Percentiles rank a stretch among this genome's conserved stretches.
phyloP scores from a whole-genome alignment of 1,139 yeast species.

The Zygosaccharomyces sapae region DNA sequence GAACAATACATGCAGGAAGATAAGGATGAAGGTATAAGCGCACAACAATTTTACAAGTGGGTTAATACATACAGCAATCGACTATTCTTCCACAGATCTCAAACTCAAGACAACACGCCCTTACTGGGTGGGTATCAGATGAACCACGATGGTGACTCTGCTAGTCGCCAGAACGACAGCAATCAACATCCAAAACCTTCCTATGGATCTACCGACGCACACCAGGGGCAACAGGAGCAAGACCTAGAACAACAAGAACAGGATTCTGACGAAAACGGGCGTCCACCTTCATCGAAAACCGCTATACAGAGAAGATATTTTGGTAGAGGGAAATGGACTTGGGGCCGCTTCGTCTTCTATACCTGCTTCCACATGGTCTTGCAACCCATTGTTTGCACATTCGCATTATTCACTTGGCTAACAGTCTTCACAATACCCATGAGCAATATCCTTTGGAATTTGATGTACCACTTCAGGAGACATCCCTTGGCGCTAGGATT shows the following conservation, averaged over 20 bases:
- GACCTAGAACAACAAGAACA: constrained; percentile 3
- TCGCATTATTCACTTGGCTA: constrained; percentile 71
- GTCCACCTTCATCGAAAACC: constrained; percentile 21
- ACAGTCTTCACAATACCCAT: constrained; percentile 88
- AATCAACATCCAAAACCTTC: constrained; percentile 21
- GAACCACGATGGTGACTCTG: background rate
- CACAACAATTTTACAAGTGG: constrained; percentile 87
- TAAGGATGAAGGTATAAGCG: constrained; percentile 79
- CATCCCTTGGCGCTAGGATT: constrained; percentile 74
- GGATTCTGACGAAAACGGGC: background rate
- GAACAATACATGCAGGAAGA: constrained; percentile 83
- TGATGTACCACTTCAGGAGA: constrained; percentile 75
- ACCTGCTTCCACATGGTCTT: constrained; percentile 64
- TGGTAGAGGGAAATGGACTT: constrained; percentile 91
- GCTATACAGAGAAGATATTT: constrained; percentile 60
- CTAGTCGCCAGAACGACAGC: constrained; percentile 3
- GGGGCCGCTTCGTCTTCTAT: constrained; percentile 77
- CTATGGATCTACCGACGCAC: constrained; percentile 28
- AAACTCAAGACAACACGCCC: constrained; percentile 14
- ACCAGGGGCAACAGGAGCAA: too few species aligned
- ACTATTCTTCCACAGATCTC: constrained; percentile 38
- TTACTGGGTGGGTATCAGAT: constrained; percentile 3
- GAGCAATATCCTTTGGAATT: constrained; percentile 67
- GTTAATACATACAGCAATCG: constrained; percentile 58
- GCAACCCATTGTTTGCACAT: constrained; percentile 59